Evolutionary conservation across 1,284 basidiomycete species (phyloP).

Genomic region (Trametes sp.): DNA sequence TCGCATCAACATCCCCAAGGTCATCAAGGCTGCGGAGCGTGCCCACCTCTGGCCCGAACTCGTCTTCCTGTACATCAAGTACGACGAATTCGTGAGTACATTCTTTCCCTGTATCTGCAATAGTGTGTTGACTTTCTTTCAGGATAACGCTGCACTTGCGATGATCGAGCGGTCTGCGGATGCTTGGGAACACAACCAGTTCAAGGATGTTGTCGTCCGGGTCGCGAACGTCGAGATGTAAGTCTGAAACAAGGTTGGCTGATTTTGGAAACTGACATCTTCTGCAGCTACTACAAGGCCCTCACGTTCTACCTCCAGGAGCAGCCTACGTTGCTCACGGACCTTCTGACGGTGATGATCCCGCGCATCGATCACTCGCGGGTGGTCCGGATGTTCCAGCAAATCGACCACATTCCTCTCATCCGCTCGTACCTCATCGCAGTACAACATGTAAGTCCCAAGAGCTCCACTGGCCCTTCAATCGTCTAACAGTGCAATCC

Average conservation of each 20-base stretch:
- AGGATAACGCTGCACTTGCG: slow-evolving; percentile 95
- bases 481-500: slow-evolving; percentile 2
- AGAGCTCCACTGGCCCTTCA: too few relatives aligned
- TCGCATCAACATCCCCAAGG: slow-evolving; percentile 94
- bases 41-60: slow-evolving; percentile 99
- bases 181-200: slow-evolving; percentile 99
- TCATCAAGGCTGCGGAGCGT: slow-evolving; percentile 94
- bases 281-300: slow-evolving; percentile 83
- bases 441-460: slow-evolving; percentile 82
- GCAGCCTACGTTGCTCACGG: slow-evolving; percentile 92
- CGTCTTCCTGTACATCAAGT: slow-evolving; percentile 98
- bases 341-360: slow-evolving; percentile 91
- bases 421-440: slow-evolving; percentile 97
- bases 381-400: slow-evolving; percentile 95
- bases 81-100: slow-evolving; percentile 86
- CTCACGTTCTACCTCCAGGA: slow-evolving; percentile 92
- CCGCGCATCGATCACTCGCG: slow-evolving; percentile 94
- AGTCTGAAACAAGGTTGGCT: background rate
- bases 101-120: background rate
- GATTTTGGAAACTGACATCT: slow-evolving; percentile 17
- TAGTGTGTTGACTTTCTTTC: slow-evolving; percentile 19
- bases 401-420: slow-evolving; percentile 95
- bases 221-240: slow-evolving; percentile 99
- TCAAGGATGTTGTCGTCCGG: slow-evolving; percentile 95
- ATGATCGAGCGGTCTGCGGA: slow-evolving; percentile 98